These are phyloP conservation scores for Ascochyta rabiei DNA, from an alignment of 2,329 filamentous ascomycete genomes.

Conservation along the genomic window DNA sequence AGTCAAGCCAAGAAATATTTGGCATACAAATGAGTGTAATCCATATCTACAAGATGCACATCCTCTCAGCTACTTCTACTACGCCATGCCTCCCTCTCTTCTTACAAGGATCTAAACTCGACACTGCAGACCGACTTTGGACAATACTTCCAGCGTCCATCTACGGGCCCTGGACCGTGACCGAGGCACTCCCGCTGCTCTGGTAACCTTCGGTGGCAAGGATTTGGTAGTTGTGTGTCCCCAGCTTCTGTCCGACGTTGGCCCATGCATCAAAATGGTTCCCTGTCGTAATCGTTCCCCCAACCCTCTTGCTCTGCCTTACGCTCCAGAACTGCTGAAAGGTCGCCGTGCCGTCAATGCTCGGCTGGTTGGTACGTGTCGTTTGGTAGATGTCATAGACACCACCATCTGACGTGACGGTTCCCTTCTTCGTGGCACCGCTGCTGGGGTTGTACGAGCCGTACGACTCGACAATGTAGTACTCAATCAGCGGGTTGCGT, in stretches of 20 bases:
- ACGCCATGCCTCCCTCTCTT: not conserved
- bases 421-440: constrained; percentile 57
- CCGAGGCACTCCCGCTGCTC: constrained; percentile 56
- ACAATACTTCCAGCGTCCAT: not conserved
- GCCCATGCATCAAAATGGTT: constrained; percentile 63
- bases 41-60: not conserved
- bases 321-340: constrained; percentile 64
- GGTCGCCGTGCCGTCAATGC: constrained; percentile 60
- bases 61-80: not conserved
- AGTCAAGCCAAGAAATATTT: not conserved
- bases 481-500: constrained; percentile 60
- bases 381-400: constrained; percentile 60
- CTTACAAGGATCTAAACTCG: not conserved
- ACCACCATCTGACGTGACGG: constrained; percentile 58
- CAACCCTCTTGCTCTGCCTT: constrained; percentile 56
- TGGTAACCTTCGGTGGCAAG: constrained; percentile 62
- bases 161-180: constrained; percentile 48
- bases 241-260: constrained; percentile 56
- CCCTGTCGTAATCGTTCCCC: constrained; percentile 57
- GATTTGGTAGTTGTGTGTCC: constrained; percentile 60
- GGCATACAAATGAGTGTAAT: not conserved
- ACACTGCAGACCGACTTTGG: not conserved
- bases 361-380: constrained; percentile 58
- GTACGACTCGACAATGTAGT: constrained; percentile 63
- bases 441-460: constrained; percentile 58